Conservation (phyloP, 768 basidiomycete species). For the Suillus weaverae region DNA sequence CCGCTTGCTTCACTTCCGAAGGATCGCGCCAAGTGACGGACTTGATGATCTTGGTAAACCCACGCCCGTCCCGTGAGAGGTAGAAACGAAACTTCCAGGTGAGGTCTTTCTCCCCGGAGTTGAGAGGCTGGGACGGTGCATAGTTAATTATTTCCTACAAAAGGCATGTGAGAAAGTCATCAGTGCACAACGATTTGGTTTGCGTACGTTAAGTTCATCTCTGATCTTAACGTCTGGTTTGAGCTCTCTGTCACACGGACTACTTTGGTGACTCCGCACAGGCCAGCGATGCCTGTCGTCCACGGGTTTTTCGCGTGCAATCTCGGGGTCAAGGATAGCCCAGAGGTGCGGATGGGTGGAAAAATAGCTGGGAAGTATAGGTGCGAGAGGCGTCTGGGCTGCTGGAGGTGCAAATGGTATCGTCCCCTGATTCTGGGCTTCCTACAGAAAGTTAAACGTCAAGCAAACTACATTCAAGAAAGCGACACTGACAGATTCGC, state of each 20-base stretch:
- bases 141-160: constrained; percentile 83
- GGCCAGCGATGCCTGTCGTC: constrained; percentile 95
- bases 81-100: constrained; percentile 99
- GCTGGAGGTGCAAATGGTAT: no score
- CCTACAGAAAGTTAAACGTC: constrained; percentile 30
- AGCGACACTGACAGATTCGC: constrained; percentile 66
- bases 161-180: not conserved
- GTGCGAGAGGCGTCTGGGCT: no score
- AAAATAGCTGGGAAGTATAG: constrained; percentile 49
- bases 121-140: constrained; percentile 82
- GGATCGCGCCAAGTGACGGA: constrained; percentile 97
- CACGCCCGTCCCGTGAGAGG: constrained; percentile 85
- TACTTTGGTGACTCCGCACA: constrained; percentile 91
- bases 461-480: not conserved
- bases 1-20: constrained; percentile 95
- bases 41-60: constrained; percentile 95
- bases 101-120: constrained; percentile 90
- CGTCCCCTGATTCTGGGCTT: constrained; percentile 39
- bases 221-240: constrained; percentile 96
- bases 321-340: constrained; percentile 89
- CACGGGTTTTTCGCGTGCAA: constrained; percentile 89
- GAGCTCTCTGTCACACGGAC: constrained; percentile 91
- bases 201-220: constrained; percentile 83
- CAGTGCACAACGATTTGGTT: not conserved
- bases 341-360: constrained; percentile 73